Evolutionary conservation across 169 alveolate species (phyloP).

Genomic region (Cryptosporidium baileyi): DNA sequence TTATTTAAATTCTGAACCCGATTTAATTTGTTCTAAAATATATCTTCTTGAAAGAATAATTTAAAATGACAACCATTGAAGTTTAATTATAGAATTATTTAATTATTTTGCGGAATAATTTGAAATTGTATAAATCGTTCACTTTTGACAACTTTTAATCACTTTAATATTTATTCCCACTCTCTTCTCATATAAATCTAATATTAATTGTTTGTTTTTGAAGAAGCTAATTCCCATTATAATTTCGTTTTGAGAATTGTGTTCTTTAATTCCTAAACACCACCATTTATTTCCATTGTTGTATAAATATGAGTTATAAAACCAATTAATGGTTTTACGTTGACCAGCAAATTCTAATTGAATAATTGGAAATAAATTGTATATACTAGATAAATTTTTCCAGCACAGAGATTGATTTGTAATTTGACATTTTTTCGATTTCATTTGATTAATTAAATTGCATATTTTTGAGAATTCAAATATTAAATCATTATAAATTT

Average conservation of each 20-base stretch:
- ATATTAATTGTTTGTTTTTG: slow-evolving; percentile 40
- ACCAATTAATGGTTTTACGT: slow-evolving; percentile 11
- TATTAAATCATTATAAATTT: background rate
- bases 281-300: background rate
- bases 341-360: slow-evolving; percentile 37
- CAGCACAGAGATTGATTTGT: slow-evolving; percentile 1
- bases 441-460: background rate
- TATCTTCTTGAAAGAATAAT: background rate
- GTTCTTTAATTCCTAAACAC: slow-evolving; percentile 48
- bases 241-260: background rate
- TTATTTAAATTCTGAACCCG: background rate
- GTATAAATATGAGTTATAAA: slow-evolving; percentile 4
- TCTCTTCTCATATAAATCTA: slow-evolving; percentile 20
- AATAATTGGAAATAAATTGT: background rate
- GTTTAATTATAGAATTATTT: background rate
- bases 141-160: background rate
- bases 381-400: background rate
- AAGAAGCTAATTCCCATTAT: slow-evolving; percentile 51
- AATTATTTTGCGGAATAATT: background rate
- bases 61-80: too few species aligned
- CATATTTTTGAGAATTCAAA: slow-evolving; percentile 5
- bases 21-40: background rate
- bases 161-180: background rate
- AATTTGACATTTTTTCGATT: background rate
- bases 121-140: background rate